Evolutionary conservation across 2,329 filamentous ascomycete species (phyloP), one percentile per base, ranked within the genome.

Genomic region (Colletotrichum liaoningense): DNA sequence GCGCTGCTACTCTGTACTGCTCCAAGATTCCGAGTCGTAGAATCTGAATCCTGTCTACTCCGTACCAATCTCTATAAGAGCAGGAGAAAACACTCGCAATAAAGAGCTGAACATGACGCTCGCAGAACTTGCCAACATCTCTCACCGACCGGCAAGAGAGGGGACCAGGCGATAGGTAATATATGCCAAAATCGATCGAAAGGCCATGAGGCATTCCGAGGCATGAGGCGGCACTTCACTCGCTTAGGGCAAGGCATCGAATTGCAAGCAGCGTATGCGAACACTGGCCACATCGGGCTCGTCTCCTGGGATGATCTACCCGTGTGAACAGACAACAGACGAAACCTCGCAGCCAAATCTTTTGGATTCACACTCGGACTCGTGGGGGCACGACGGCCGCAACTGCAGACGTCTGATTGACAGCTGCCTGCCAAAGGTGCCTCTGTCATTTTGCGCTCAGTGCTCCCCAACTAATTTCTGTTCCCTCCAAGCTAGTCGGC

Each of bases 391-490:
- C 24, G 62, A 35, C n/a, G 19, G 42, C 22, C 19, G 33, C 63
- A 66, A 26, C 19, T 30, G 14, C 33, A 14, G 9, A 55, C 63
- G 30, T 19, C 30, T 58, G 56, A 35, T 57, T 70, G 46, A 57
- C 60, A 71, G 46, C 71, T 70, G 60, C 35, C 71, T 60, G 56
- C 49, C 60, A 58, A 62, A 66, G 9, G 22, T 26, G 28, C 16
- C 22, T 26, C 30, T 70, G 42, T 54, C 42, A 46, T 42, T 42
- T 26, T 58, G 54, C 24, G 54, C 59, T 35, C 67, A 55, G 67
- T 57, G 26, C 67, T 46, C 35, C n/a, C 35, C 49, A 26, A 24
- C 49, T 8, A 70, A 60, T 26, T 8, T 64, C 58, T 16, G 16
- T 56, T 19, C 6, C 22, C 12, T 52, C 26, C 26, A 35, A 54